These are phyloP conservation scores for Fomitopsis serialis DNA, from an alignment of 768 basidiomycete genomes.

Conservation along the genomic window DNA sequence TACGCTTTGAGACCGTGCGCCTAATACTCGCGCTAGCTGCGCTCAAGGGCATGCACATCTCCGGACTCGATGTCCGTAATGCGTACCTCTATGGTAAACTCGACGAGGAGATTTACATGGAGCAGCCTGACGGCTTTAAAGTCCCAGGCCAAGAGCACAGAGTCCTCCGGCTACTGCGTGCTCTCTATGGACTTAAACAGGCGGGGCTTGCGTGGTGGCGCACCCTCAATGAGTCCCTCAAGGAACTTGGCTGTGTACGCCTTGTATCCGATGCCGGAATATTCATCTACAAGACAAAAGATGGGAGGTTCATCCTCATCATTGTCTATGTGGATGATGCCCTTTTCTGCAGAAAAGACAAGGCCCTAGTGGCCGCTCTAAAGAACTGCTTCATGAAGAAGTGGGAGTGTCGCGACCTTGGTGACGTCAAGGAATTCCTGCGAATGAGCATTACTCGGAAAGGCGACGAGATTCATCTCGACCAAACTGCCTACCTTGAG, in stretches of 20 bases:
- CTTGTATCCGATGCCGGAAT: conserved; percentile 20
- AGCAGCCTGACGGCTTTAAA: conserved; percentile 19
- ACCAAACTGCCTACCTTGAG: conserved; percentile 10
- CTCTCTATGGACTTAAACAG: conserved; percentile 33
- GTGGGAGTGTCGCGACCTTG: conserved; percentile 12
- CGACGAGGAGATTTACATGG: conserved; percentile 25
- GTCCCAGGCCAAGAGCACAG: conserved; percentile 11
- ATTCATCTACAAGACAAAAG: conserved; percentile 15
- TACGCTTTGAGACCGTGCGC: conserved; percentile 15
- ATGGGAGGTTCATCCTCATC: conserved; percentile 17
- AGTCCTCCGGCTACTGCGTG: conserved; percentile 20
- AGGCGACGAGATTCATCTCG: background rate
- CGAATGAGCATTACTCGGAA: conserved; percentile 15
- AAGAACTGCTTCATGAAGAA: conserved; percentile 7
- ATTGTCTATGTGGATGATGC: conserved; percentile 28
- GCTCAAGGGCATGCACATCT: conserved; percentile 16
- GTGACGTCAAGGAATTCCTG: conserved; percentile 15
- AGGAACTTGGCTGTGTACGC: conserved; percentile 20
- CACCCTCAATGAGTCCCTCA: conserved; percentile 8
- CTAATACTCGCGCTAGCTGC: conserved; percentile 23
- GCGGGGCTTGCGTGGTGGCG: conserved; percentile 24
- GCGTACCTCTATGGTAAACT: conserved; percentile 26
- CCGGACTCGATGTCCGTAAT: conserved; percentile 19
- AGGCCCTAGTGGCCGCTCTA: background rate
- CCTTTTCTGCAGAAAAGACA: conserved; percentile 3